Evolutionary conservation across 208 protist species (phyloP), one percentile per base, ranked within the genome.

Genomic region (Trypanosoma vivax): DNA sequence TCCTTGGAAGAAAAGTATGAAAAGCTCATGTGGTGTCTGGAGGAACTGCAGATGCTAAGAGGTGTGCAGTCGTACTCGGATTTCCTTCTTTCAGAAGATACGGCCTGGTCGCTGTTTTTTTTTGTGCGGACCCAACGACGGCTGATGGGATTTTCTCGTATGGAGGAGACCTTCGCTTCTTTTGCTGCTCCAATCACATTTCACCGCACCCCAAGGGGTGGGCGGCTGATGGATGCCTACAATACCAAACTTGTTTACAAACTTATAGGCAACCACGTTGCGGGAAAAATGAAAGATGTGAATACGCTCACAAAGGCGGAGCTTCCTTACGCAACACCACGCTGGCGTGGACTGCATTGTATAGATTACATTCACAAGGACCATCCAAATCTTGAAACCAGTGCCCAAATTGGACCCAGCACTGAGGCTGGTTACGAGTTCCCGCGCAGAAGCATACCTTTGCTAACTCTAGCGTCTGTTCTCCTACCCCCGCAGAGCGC

Each of bases 1-100:
- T 93, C 86, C 0, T 63, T 88, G 14, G 76, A 93, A 60, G 82
- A 94, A 55, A 90, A 90, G 65, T 91, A 91, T 55, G 78, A 88
- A 50, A 94, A 94, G 60, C 62, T 94, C 13, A 76, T 86, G 70
- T 91, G 83, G 87, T 89, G 80, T 60, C 65, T 74, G 21, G 43
- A 81, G 33, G 87, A 94, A 58, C 38, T 91, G n/a, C 72, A 79
- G 38, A 74, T 61, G 18, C 42, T 94, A 19, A 56, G 54, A 34
- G 83, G 87, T 11, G 65, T 52, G 4, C 60, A 89, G 62, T 91
- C 83, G 14, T 94, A 88, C 63, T 75, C 61, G 11, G 87, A 90
- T 52, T 78, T 66, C 40, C 63, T 90, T 21, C 64, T 94, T 10
- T 71, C 73, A 2, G 52, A 73, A 6, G 46, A 76, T 21, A 62